Conservation (phyloP, 2,329 filamentous ascomycete species). For the Verticillium isaacii region DNA sequence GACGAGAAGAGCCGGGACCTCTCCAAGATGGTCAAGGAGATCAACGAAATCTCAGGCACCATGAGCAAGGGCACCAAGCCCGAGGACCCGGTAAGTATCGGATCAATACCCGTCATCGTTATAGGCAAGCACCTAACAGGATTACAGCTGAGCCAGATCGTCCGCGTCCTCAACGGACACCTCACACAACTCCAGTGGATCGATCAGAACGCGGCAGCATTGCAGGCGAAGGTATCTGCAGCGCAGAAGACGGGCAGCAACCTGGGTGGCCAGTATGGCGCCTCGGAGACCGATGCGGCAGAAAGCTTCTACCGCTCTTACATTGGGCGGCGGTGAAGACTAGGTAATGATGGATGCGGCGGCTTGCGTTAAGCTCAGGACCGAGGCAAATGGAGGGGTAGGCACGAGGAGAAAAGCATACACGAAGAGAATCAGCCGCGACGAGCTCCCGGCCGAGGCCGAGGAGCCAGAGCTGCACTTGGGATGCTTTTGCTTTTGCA, state of each 20-base stretch:
- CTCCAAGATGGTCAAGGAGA: slow-evolving; percentile 95
- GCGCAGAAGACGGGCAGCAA: slow-evolving; percentile 75
- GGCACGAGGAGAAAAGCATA: background rate
- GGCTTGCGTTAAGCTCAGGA: background rate
- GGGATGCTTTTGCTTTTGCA: slow-evolving; percentile 5
- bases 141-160: slow-evolving; percentile 81
- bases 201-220: slow-evolving; percentile 73
- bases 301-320: slow-evolving; percentile 92
- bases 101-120: background rate
- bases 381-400: background rate
- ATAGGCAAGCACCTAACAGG: background rate
- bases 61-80: slow-evolving; percentile 85
- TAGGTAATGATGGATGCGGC: slow-evolving; percentile 7
- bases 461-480: background rate
- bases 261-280: slow-evolving; percentile 52
- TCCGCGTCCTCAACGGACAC: slow-evolving; percentile 90
- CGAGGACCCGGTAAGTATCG: slow-evolving; percentile 71
- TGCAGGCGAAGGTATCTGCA: slow-evolving; percentile 76
- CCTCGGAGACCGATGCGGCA: slow-evolving; percentile 64
- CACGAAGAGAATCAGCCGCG: background rate
- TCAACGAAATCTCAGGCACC: slow-evolving; percentile 86
- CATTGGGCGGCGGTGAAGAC: slow-evolving; percentile 61
- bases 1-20: slow-evolving; percentile 93
- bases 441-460: background rate
- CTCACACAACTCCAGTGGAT: slow-evolving; percentile 90